phyloP scores from a whole-genome alignment of 2,329 filamentous ascomycete genomes.

The Trichoderma sp. region DNA sequence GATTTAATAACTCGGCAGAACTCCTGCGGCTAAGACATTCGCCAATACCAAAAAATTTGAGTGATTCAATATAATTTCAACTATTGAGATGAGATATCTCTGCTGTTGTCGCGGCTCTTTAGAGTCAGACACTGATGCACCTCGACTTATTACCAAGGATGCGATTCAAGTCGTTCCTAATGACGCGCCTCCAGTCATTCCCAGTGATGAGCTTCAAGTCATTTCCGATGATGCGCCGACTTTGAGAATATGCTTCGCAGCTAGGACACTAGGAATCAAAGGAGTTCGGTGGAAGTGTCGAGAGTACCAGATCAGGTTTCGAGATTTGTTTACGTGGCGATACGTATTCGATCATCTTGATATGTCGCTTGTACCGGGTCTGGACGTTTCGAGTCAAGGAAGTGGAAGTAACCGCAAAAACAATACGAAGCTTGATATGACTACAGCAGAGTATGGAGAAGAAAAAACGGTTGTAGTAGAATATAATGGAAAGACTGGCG shows the following conservation, averaged over 20 bases:
- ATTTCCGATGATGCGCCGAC: neutral
- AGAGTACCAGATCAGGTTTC: conserved; percentile 28
- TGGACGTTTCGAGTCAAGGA: neutral
- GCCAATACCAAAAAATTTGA: neutral
- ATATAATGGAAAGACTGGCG: neutral
- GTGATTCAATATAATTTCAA: neutral
- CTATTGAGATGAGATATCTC: neutral
- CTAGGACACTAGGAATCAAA: neutral
- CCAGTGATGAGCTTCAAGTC: too few relatives aligned
- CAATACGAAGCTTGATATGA: too few relatives aligned
- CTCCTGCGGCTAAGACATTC: neutral
- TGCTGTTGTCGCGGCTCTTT: neutral
- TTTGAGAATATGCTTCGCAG: conserved; percentile 20
- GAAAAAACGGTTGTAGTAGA: too few relatives aligned
- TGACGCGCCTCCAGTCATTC: too few relatives aligned
- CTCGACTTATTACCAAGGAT: too few relatives aligned
- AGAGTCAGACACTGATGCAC: neutral
- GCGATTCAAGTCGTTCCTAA: too few relatives aligned
- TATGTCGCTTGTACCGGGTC: neutral
- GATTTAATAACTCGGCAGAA: neutral
- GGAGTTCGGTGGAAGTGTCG: conserved; percentile 3
- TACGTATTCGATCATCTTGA: conserved; percentile 18
- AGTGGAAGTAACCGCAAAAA: neutral
- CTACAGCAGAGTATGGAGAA: neutral
- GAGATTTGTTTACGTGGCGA: conserved; percentile 21